Base-by-base conservation (phyloP, 805 yeast genomes). In the Starmerella floricola region DNA sequence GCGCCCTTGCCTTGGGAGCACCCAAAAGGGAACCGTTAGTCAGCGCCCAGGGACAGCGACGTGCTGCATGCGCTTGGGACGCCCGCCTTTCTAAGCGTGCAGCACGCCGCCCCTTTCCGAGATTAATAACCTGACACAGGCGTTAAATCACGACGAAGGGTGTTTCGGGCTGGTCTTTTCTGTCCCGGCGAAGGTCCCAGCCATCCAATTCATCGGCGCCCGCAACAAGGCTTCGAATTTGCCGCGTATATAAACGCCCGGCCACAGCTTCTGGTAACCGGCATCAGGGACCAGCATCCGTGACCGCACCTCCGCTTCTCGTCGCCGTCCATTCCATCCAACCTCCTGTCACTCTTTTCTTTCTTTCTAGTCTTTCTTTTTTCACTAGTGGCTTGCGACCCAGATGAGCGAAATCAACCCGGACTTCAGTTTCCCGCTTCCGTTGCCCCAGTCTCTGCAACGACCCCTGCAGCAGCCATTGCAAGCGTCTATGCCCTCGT, bases 371-470 rank as follows among this genome's bases (percentile, higher is more conserved):
- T 21, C 13, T 5, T 11, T 20, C 34, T 32, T 12, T 18, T 4
- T 19, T 30, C 15, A 18, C 36, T 13, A 8, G 15, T 19, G 3
- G 20, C 24, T 18, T 15, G 8, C 16, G 15, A 12, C 34, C 15
- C 20, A 12, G 23, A 50, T 50, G 54, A 39, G 54, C 35, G 54
- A 49, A 20, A 44, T 50, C 34, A 38, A 50, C 27, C 52, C 52
- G 19, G 45, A 50, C 15, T 50, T 46, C 42, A 46, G 50, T 32
- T 50, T 50, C 37, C 51, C 51, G 34, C 38, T 44, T 11, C 41
- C 50, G 8, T 41, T 48, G 26, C 23, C 49, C 20, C 29, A 12
- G n/a, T n/a, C n/a, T n/a, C n/a, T n/a, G n/a, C n/a, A n/a, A n/a
- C n/a, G n/a, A n/a, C n/a, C n/a, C n/a, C n/a, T n/a, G n/a, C n/a